Conservation (phyloP, 2,329 filamentous ascomycete genomes). For the Fusarium buxicola region DNA sequence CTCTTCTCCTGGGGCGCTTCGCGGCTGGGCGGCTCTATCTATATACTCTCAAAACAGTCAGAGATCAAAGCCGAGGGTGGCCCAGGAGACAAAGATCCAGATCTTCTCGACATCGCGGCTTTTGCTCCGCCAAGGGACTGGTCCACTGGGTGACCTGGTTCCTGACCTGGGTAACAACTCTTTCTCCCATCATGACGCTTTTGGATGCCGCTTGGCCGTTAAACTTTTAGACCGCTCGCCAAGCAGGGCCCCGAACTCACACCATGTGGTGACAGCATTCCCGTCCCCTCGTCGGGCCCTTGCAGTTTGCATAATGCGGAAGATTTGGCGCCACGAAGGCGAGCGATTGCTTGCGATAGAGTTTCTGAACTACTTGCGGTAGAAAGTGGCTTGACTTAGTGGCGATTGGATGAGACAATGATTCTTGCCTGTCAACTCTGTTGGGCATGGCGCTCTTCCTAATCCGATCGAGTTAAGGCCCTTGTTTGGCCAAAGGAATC, state of each 20-base stretch:
- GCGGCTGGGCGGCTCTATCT: background rate
- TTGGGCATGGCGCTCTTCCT: background rate
- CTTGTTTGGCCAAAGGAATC: background rate
- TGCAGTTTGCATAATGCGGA: background rate
- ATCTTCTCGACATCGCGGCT: background rate
- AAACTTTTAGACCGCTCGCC: conserved; percentile 18
- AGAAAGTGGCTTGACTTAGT: background rate
- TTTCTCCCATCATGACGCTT: conserved; percentile 1
- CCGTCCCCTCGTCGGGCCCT: conserved; percentile 6
- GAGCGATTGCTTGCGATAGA: conserved; percentile 14
- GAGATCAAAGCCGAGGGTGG: background rate
- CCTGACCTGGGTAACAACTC: background rate
- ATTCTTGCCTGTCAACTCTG: conserved; percentile 23
- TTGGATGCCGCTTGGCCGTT: conserved; percentile 11
- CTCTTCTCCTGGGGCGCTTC: background rate
- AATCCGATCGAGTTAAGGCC: conserved; percentile 6
- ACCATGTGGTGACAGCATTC: conserved; percentile 26
- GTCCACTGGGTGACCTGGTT: background rate
- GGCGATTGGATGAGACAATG: conserved; percentile 24
- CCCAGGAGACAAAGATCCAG: conserved; percentile 3
- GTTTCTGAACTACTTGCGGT: conserved; percentile 20
- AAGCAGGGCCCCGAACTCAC: conserved; percentile 3
- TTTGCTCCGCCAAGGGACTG: background rate
- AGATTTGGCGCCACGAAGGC: background rate
- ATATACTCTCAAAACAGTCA: conserved; percentile 23